Conservation (phyloP, 164 flowering plant species). For the Berberis thunbergii region DNA sequence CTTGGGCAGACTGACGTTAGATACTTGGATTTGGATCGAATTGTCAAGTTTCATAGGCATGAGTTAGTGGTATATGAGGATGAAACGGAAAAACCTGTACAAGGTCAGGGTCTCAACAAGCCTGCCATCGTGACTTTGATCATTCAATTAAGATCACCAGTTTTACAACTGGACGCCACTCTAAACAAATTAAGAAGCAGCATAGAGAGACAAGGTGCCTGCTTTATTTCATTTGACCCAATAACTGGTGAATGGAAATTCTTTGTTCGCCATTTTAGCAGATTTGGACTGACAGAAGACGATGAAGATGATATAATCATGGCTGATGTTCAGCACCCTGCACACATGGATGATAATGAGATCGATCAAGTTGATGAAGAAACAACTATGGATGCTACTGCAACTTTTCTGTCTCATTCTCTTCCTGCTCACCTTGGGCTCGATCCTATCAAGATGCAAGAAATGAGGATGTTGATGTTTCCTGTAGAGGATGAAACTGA, state of each 20-base stretch:
- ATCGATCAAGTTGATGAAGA: conserved; percentile 40
- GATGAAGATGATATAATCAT: conserved; percentile 75
- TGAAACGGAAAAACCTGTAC: conserved; percentile 62
- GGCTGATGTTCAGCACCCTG: conserved; percentile 48
- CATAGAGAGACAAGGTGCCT: conserved; percentile 70
- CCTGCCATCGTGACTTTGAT: conserved; percentile 78
- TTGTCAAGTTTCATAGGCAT: conserved; percentile 59
- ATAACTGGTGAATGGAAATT: conserved; percentile 73
- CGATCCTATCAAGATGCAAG: conserved; percentile 83
- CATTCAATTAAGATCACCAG: conserved; percentile 20
- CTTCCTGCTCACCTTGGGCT: conserved; percentile 96
- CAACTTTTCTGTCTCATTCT: conserved; percentile 62
- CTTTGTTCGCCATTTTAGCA: conserved; percentile 79
- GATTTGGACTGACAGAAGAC: conserved; percentile 84
- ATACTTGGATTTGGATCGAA: conserved; percentile 54
- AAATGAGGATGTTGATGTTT: conserved; percentile 84
- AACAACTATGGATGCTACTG: conserved; percentile 18
- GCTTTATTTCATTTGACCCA: conserved; percentile 60
- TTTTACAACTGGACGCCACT: conserved; percentile 14
- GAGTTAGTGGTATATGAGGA: conserved; percentile 78
- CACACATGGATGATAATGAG: conserved; percentile 33
- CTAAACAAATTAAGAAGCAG: conserved; percentile 34
- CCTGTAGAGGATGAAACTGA: conserved; percentile 46
- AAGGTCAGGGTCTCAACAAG: conserved; percentile 85
- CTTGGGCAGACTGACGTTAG: conserved; percentile 82